Conservation (phyloP, 305 asterid species). For the Fraxinus sp. region DNA sequence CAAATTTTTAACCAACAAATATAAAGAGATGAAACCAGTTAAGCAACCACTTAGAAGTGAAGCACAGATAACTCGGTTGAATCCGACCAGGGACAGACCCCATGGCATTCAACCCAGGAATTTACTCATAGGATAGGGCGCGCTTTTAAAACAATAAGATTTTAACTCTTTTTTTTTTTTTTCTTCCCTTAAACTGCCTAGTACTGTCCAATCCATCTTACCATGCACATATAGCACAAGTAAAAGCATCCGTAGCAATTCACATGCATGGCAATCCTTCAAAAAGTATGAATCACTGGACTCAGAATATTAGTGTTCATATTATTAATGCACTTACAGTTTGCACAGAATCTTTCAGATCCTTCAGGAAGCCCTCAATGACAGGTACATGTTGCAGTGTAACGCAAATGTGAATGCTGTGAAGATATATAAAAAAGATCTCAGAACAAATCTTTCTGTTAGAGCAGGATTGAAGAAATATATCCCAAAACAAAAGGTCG, state of each 20-base stretch:
- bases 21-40: neutral
- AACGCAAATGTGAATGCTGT: slow-evolving; percentile 93
- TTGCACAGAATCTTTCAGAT: slow-evolving; percentile 63
- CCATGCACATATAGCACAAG: neutral
- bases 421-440: slow-evolving; percentile 11
- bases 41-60: neutral
- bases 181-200: neutral
- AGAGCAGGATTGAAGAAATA: neutral
- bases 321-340: slow-evolving; percentile 50
- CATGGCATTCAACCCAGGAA: neutral
- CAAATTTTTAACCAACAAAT: neutral
- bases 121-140: neutral
- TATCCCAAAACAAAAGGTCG: neutral
- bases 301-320: neutral
- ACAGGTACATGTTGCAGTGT: slow-evolving; percentile 88
- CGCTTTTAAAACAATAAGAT: neutral
- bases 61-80: neutral
- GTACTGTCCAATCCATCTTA: neutral
- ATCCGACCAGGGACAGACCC: neutral
- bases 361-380: slow-evolving; percentile 69
- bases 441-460: slow-evolving; percentile 11
- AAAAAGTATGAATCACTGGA: neutral
- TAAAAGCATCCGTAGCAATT: neutral
- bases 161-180: neutral
- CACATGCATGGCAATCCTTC: slow-evolving; percentile 1